Conservation (phyloP, 352 stramenopile genomes). For the Globisporangium abappressorium region DNA sequence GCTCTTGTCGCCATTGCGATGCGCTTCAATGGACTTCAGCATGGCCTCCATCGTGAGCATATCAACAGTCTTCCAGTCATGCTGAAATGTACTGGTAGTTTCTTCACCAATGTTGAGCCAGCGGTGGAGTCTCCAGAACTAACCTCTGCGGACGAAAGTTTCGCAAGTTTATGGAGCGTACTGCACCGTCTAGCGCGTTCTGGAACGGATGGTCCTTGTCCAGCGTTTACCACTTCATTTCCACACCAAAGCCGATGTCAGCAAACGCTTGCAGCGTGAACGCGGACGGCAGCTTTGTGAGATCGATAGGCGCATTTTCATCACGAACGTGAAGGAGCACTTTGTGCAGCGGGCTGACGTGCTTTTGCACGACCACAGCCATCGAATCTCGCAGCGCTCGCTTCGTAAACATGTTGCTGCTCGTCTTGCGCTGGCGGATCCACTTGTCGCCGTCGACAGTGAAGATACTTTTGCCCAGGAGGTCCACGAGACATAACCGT, state of each 20-base stretch:
- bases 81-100: conserved; percentile 21
- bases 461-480: too few relatives aligned
- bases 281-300: too few relatives aligned
- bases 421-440: too few relatives aligned
- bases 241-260: neutral
- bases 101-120: conserved; percentile 41
- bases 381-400: too few relatives aligned
- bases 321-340: too few relatives aligned
- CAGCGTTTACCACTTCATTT: conserved; percentile 35
- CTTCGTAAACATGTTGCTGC: too few relatives aligned
- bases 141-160: conserved; percentile 31
- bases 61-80: conserved; percentile 43
- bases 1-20: conserved; percentile 5
- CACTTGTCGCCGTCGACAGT: too few relatives aligned
- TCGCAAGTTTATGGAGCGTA: conserved; percentile 25
- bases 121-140: conserved; percentile 49
- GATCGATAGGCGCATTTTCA: too few relatives aligned
- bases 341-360: too few relatives aligned
- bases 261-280: too few relatives aligned
- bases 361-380: too few relatives aligned
- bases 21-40: conserved; percentile 27
- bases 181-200: conserved; percentile 40
- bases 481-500: too few relatives aligned
- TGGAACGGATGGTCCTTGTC: conserved; percentile 52
- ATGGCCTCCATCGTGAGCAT: conserved; percentile 47